Conservation (phyloP, 495 filamentous ascomycete genomes). For the Penicillium subrubescens region DNA sequence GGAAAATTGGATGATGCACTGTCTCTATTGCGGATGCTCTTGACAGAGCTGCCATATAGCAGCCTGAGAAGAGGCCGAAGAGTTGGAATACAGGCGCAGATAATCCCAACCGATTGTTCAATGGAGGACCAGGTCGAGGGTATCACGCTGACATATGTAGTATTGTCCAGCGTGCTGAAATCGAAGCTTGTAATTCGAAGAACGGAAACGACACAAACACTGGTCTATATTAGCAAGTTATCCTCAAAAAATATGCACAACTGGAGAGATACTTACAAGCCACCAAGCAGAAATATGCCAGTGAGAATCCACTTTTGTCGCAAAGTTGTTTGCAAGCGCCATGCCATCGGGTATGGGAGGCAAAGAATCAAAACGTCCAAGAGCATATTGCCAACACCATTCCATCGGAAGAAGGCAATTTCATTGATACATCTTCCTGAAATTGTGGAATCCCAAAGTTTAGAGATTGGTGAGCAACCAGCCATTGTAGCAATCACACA, state of each 20-base stretch:
- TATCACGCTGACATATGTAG: constrained; percentile 23
- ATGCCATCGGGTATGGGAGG: constrained; percentile 45
- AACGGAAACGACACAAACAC: constrained; percentile 33
- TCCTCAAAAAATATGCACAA: neutral
- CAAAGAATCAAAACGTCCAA: constrained; percentile 48
- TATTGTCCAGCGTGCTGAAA: constrained; percentile 10
- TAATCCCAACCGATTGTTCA: constrained; percentile 52
- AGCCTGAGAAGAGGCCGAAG: constrained; percentile 32
- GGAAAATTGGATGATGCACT: neutral
- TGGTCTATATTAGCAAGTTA: constrained; percentile 13
- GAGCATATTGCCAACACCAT: constrained; percentile 48
- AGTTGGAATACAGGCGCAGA: constrained; percentile 53
- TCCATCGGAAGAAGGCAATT: constrained; percentile 46
- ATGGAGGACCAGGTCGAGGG: constrained; percentile 53
- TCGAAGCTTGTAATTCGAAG: constrained; percentile 21
- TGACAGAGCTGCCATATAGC: constrained; percentile 13
- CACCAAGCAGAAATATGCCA: constrained; percentile 36
- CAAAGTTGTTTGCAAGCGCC: constrained; percentile 32
- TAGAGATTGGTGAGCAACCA: constrained; percentile 28
- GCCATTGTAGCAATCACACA: constrained; percentile 21
- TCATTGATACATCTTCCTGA: constrained; percentile 42
- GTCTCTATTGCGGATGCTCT: neutral
- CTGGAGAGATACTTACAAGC: constrained; percentile 28
- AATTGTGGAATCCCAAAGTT: constrained; percentile 24
- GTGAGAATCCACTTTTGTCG: constrained; percentile 38